Conservation (phyloP, 2,329 filamentous ascomycete species). For the Fusarium temperatum region DNA sequence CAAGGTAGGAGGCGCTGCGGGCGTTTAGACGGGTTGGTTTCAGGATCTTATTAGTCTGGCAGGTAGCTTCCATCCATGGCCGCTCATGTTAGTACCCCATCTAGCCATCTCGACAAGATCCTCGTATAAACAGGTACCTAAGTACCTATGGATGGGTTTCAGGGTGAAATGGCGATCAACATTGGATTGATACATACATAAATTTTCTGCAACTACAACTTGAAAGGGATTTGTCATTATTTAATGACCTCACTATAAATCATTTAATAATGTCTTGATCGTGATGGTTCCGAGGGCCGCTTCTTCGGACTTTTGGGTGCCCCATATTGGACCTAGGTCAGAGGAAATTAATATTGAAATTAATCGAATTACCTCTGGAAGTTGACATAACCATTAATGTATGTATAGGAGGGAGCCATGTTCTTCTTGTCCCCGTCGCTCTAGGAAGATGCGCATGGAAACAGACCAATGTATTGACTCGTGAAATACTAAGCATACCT, state of each 20-base stretch:
- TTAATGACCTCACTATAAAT: background rate
- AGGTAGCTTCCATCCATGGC: background rate
- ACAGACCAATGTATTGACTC: background rate
- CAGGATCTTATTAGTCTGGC: background rate
- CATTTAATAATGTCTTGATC: background rate
- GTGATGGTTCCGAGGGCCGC: background rate
- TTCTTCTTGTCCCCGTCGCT: background rate
- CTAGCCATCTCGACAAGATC: constrained; percentile 1
- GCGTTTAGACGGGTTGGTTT: background rate
- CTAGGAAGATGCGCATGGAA: background rate
- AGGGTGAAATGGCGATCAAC: constrained; percentile 19
- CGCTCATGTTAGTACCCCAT: background rate
- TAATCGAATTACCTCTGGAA: constrained; percentile 21
- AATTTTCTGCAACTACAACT: background rate
- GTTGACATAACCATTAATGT: background rate
- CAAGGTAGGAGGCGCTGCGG: background rate
- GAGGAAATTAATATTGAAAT: constrained; percentile 29
- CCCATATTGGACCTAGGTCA: background rate
- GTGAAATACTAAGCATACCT: background rate
- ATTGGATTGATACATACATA: background rate
- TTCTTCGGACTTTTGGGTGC: background rate
- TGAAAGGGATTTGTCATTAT: background rate
- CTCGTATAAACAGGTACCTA: background rate
- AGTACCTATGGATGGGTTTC: constrained; percentile 1
- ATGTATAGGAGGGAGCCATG: background rate